Base-by-base conservation (phyloP, 2,329 filamentous ascomycete genomes). In the Pseudopithomyces maydicus region DNA sequence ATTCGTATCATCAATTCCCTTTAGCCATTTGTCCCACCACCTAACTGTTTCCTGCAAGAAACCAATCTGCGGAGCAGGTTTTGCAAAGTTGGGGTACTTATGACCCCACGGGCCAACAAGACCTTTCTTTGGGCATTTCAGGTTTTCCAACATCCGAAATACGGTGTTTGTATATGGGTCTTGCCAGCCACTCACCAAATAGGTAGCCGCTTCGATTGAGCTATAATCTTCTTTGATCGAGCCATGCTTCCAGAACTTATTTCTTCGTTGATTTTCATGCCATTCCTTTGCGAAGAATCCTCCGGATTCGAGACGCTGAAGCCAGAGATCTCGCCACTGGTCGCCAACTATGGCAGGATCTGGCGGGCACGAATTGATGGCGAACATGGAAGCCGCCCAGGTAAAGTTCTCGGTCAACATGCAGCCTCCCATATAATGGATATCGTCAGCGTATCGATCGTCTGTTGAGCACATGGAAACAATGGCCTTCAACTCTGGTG, bases 41-140 rank as follows among this genome's bases (percentile, higher is more conserved):
- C 48, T 39, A n/a, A 51, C 48, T n/a, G 48, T 51, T 23, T 51
- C 48, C n/a, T 51, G 48, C 23, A 51, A 22, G 26, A 51, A 51
- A 2, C 48, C 48, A 7, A 51, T 51, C 17, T 51, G 48, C 15
- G 48, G 48, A n/a, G 36, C 48, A 29, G 48, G 48, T 23, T 51
- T 42, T 17, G 36, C 48, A 42, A 51, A 51, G 19, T 51, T 51
- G n/a, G 48, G 48, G 32, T 51, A 51, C 15, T 42, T 42, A 36
- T 51, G 48, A 17, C 48, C 48, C 48, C 48, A 51, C 14, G 48
- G 48, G 15, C 48, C 48, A n/a, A 51, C 48, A 19, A 51, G 48
- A 5, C 48, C 48, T 33, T 51, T 51, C 36, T 51, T 51, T 4
- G 48, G 48, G 23, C 48, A 51, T 19, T 51, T 51, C 6, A 51